These are phyloP conservation scores for Cardamine resedifolia DNA, from an alignment of 345 rosid genomes.

Conservation along the genomic window DNA sequence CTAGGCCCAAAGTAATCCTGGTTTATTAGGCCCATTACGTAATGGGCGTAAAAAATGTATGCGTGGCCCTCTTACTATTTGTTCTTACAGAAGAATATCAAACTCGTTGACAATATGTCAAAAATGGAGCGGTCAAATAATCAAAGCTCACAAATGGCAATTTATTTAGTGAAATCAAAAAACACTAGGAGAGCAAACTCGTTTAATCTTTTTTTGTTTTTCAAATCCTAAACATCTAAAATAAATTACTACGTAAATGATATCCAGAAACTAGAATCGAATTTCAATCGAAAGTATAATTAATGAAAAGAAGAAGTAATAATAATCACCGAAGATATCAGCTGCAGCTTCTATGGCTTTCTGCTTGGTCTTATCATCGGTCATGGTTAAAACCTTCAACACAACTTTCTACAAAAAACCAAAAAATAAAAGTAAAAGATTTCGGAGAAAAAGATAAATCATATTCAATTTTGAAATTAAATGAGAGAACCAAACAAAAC, in stretches of 20 bases:
- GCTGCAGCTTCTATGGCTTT: slow-evolving; percentile 92
- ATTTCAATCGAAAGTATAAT: background rate
- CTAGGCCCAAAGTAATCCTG: background rate
- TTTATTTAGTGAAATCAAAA: background rate
- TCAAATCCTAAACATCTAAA: background rate
- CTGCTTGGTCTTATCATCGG: slow-evolving; percentile 87
- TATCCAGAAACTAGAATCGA: background rate
- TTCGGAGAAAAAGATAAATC: background rate
- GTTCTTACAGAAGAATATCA: background rate
- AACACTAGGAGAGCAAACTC: background rate
- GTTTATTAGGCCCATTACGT: background rate
- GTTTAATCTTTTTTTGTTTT: background rate
- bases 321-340: slow-evolving; percentile 62
- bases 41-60: background rate
- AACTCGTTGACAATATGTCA: slow-evolving; percentile 18
- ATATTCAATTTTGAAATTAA: background rate
- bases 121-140: background rate
- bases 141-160: slow-evolving; percentile 1
- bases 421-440: background rate
- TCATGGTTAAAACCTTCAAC: slow-evolving; percentile 84
- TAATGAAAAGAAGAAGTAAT: background rate
- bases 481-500: slow-evolving; percentile 35
- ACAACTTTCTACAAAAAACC: slow-evolving; percentile 60
- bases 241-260: background rate
- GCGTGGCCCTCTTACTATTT: background rate